Conservation (phyloP, 352 stramenopile species). For the Pythium rhizo-oryzae region DNA sequence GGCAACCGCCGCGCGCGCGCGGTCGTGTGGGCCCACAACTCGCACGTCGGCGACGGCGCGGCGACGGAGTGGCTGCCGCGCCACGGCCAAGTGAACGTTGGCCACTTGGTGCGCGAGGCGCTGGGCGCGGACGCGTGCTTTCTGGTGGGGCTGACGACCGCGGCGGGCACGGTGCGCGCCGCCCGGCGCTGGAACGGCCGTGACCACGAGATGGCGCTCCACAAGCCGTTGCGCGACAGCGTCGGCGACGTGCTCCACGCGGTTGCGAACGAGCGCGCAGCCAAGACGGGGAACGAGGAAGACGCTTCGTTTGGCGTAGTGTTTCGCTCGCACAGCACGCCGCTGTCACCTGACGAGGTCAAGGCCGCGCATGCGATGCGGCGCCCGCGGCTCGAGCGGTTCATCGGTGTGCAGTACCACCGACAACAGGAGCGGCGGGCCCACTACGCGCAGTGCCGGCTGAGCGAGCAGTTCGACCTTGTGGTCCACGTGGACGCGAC, state of each 20-base stretch:
- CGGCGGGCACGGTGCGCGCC: conserved; percentile 32
- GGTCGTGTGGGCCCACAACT: conserved; percentile 46
- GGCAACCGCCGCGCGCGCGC: conserved; percentile 16
- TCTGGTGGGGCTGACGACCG: conserved; percentile 36
- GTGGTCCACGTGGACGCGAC: conserved; percentile 37
- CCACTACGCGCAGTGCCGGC: conserved; percentile 31
- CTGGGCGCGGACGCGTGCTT: conserved; percentile 29
- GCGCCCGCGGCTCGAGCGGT: conserved; percentile 32
- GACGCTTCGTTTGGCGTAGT: conserved; percentile 33
- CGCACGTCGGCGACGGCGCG: conserved; percentile 34
- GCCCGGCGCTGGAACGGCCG: conserved; percentile 34
- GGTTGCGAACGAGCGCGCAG: conserved; percentile 1
- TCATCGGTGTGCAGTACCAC: conserved; percentile 39
- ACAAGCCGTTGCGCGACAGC: conserved; percentile 24
- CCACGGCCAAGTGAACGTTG: conserved; percentile 36
- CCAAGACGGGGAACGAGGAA: not conserved
- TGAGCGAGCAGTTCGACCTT: conserved; percentile 38
- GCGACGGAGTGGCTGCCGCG: conserved; percentile 32
- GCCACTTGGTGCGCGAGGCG: conserved; percentile 33
- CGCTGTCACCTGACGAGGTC: not conserved
- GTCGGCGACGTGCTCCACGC: conserved; percentile 30
- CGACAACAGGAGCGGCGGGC: conserved; percentile 31
- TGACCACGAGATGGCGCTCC: conserved; percentile 34
- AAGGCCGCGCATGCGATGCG: conserved; percentile 5
- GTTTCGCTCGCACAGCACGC: conserved; percentile 20